Evolutionary conservation across 2,329 filamentous ascomycete species (phyloP), one percentile per base, ranked within the genome.

Genomic region (Epicoccum sorghinum): DNA sequence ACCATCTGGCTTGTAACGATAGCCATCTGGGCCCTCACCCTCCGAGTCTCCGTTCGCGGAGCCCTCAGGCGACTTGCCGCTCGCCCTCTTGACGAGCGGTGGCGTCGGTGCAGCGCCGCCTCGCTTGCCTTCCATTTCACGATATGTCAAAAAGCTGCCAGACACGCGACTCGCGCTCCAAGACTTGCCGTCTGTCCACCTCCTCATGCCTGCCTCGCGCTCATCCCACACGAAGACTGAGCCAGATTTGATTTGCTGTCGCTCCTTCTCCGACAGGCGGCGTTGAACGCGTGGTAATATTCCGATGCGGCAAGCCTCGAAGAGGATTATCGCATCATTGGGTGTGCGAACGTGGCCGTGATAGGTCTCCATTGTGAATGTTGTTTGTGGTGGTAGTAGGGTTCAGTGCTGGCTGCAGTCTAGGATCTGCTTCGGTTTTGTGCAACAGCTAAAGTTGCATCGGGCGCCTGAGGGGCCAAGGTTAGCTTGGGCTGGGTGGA

Each of bases 171-270:
- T 98, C 30, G 95, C 95, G 71, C 93, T 98, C 95, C 95, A 99
- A 32, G 93, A 98, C 76, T 99, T 99, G 52, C 95, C 95, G 68
- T 99, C 95, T 0, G 95, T 99, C 95, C 95, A 99, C 75, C 95
- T 83, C 69, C 95, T 85, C 95, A 99, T 99, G 63, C 95, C 95
- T 9, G 95, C 95, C 80, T 99, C 95, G 66, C 93, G 83, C 80
- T 99, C 95, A 75, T 99, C 95, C 95, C 95, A 99, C n/a, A 99
- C 95, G 69, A 98, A 99, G 3, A 99, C 93, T 0, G 95, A 99
- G 38, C 95, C 95, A 0, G 93, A 96, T 70, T 91, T 89, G 74
- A 99, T 99, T 4, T 91, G 91, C 72, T 97, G 93, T 58, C 95
- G 86, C 78, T 99, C 95, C 78, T 98, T 98, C 77, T 99, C 95